A percentile compares a stretch with the other conserved stretches of the same genome.
phyloP scores from a whole-genome alignment of 805 yeast species.

The Torulaspora indica region DNA sequence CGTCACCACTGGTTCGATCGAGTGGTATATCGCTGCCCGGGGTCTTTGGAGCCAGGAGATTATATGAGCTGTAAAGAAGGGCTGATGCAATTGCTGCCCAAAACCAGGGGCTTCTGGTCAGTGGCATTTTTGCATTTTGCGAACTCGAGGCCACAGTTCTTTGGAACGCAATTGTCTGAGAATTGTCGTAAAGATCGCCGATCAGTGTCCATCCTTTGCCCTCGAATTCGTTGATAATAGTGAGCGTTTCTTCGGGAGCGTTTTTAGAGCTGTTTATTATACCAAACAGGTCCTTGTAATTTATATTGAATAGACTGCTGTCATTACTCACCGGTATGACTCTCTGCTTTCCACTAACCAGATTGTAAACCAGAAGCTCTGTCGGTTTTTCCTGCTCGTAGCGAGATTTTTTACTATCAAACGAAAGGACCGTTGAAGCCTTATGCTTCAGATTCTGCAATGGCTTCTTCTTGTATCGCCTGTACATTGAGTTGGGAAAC shows the following conservation, averaged over 20 bases:
- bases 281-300: conserved; percentile 25
- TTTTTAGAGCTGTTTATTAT: conserved; percentile 24
- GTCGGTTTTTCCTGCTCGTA: conserved; percentile 4
- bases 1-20: no score
- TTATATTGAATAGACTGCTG: conserved; percentile 19
- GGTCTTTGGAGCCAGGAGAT: not conserved
- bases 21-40: no score
- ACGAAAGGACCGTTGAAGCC: not conserved
- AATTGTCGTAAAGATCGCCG: conserved; percentile 24
- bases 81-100: not conserved
- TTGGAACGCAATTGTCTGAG: conserved; percentile 23
- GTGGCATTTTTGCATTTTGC: not conserved
- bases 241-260: conserved; percentile 27
- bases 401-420: not conserved
- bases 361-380: conserved; percentile 17
- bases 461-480: not conserved
- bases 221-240: conserved; percentile 21
- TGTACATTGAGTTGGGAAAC: conserved; percentile 9
- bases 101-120: conserved; percentile 1
- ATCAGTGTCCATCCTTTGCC: conserved; percentile 27
- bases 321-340: conserved; percentile 12
- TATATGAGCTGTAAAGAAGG: not conserved
- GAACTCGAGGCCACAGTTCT: conserved; percentile 5
- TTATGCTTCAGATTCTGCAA: not conserved
- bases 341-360: conserved; percentile 9